Base-by-base conservation (phyloP, 75 land plant species). In the Cupressus sempervirens region DNA sequence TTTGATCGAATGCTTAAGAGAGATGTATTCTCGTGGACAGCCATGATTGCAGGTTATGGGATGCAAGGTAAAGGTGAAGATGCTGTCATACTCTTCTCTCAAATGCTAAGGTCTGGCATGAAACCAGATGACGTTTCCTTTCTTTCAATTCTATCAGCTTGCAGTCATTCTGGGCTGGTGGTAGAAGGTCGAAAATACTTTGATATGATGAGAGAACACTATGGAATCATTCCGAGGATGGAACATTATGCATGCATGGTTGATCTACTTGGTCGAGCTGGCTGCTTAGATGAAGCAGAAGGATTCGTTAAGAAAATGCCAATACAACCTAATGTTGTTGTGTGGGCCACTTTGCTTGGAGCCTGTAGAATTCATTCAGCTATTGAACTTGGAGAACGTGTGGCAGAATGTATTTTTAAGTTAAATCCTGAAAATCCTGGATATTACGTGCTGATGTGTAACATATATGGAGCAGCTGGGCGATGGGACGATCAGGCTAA, bases 1-100 rank as follows among this genome's bases (percentile, higher is more conserved):
- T 93, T 90, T 80, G 83, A 89, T 52, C 80, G 76, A 2, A 76
- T 85, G 29, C 48, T n/a, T 1, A 72, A 83, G 32, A 93, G 81
- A 58, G 93, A 93, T 82, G 84, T 90, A 29, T 82, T 91, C 46
- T 40, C 89, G 7, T 92, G 90, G 91, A 93, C 89, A 70, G 85
- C 88, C 10, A 92, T 92, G 86, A 87, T 92, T 86, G 89, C 90
- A 53, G 88, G 82, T n/a, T 91, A 86, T 87, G 91, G 91, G 56
- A 70, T 86, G 68, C 88, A 91, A 76, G 93, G 91, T 0, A 70
- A 30, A 36, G 88, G 87, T 38, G 40, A 62, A 20, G 86, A 91
- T 70, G 88, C 92, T 0, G 36, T 93, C 18, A 30, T 52, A n/a
- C 56, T 84, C n/a, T 91, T 91, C 68, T 80, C 90, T 35, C 45